Percentiles rank a stretch among this genome's conserved stretches.
phyloP scores from a whole-genome alignment of 345 rosid species.

The Brassica carinata region DNA sequence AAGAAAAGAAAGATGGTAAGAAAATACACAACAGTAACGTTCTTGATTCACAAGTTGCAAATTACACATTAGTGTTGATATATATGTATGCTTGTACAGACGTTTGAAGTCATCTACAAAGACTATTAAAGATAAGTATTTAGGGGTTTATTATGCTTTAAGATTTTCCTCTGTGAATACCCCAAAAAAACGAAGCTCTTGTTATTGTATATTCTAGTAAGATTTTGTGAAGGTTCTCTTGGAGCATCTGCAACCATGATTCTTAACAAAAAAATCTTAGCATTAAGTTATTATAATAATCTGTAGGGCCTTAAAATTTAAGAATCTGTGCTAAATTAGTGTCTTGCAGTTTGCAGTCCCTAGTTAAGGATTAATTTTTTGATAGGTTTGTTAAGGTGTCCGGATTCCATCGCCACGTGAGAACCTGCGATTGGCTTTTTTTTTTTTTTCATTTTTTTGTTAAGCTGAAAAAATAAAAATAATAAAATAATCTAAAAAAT shows the following conservation, averaged over 20 bases:
- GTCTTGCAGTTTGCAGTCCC: too few species aligned
- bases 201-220: conserved; percentile 17
- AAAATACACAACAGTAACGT: conserved; percentile 22
- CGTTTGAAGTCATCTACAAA: conserved; percentile 35
- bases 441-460: too few species aligned
- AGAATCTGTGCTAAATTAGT: too few species aligned
- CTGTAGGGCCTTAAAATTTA: too few species aligned
- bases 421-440: too few species aligned
- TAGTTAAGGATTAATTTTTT: too few species aligned
- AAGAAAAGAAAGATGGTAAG: conserved; percentile 16
- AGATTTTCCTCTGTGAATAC: conserved; percentile 27
- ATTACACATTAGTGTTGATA: conserved; percentile 23
- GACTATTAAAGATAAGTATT: conserved; percentile 12
- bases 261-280: too few species aligned
- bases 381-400: too few species aligned
- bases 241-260: neutral
- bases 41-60: conserved; percentile 21
- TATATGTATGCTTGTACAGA: conserved; percentile 38
- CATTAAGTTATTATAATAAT: too few species aligned
- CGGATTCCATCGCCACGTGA: too few species aligned
- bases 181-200: neutral
- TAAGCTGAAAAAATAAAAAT: too few species aligned
- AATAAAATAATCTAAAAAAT: too few species aligned
- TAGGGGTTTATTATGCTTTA: conserved; percentile 27
- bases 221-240: neutral